These are phyloP conservation scores for Cercospora sp. DNA, from an alignment of 2,329 filamentous ascomycete genomes.

Conservation along the genomic window DNA sequence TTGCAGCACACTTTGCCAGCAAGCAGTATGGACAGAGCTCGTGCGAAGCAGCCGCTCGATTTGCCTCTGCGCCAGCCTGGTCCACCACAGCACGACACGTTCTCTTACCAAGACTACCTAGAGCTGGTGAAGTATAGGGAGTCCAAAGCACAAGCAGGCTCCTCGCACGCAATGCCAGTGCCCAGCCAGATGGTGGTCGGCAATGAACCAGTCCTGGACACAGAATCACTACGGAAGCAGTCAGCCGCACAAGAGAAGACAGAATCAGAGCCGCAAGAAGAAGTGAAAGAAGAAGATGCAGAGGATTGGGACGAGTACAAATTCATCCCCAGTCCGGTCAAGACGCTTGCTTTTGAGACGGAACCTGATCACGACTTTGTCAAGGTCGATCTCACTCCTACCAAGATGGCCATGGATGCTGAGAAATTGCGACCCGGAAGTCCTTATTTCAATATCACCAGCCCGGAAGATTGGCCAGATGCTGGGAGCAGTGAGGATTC, in stretches of 20 bases:
- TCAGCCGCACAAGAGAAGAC: background rate
- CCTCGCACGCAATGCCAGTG: too few species aligned
- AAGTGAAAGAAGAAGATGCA: background rate
- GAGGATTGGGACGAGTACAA: background rate
- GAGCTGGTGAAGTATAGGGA: too few species aligned
- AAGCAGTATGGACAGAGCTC: background rate
- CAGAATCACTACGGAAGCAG: background rate
- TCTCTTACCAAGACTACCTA: too few species aligned
- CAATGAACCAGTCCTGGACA: background rate
- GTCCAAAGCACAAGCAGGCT: too few species aligned
- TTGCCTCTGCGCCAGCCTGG: too few species aligned
- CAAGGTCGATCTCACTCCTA: constrained; percentile 6
- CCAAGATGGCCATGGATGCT: background rate
- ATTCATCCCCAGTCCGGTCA: background rate
- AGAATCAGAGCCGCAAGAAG: background rate
- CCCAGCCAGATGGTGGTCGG: background rate
- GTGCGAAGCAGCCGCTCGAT: background rate
- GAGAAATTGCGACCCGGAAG: background rate
- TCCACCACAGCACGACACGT: too few species aligned
- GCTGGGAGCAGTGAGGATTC: constrained; percentile 7
- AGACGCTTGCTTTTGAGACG: constrained; percentile 20
- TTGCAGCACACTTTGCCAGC: background rate
- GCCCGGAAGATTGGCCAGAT: background rate
- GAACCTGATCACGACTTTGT: constrained; percentile 23
- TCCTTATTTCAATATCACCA: background rate